Evolutionary conservation across 495 filamentous ascomycete species (phyloP).

Genomic region (Annulohypoxylon stygium): DNA sequence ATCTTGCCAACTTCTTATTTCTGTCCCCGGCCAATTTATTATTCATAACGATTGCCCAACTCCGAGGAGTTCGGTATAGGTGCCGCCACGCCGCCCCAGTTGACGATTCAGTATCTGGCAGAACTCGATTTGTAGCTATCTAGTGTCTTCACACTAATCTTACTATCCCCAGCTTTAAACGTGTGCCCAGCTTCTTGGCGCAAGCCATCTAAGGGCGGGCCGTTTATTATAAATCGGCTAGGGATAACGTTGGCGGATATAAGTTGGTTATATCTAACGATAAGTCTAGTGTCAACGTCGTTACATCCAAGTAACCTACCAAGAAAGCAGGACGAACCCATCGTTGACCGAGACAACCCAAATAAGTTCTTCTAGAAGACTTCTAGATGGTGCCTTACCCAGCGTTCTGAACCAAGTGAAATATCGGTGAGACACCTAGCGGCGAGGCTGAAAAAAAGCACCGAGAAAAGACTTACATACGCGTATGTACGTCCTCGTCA

Average conservation of each 20-base stretch:
- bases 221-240: not conserved
- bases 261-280: not conserved
- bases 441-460: slow-evolving; percentile 34
- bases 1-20: not conserved
- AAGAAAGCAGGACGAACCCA: not conserved
- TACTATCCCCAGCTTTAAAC: slow-evolving; percentile 31
- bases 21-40: not conserved
- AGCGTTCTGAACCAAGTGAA: not conserved
- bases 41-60: not conserved
- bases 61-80: slow-evolving; percentile 18
- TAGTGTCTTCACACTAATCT: slow-evolving; percentile 19
- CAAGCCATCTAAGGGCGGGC: slow-evolving; percentile 14
- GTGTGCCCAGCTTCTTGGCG: slow-evolving; percentile 9
- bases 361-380: not conserved
- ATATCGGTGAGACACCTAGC: not conserved
- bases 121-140: slow-evolving; percentile 16
- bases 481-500: slow-evolving; percentile 2
- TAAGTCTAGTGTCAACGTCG: not conserved
- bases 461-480: slow-evolving; percentile 13
- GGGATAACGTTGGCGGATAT: not conserved
- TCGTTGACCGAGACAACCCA: not conserved
- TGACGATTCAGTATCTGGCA: slow-evolving; percentile 20
- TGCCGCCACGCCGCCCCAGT: slow-evolving; percentile 11
- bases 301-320: not conserved
- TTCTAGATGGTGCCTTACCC: not conserved